Evolutionary conservation across 208 protist genomes (phyloP).

Genomic region (Trypanosoma avium): DNA sequence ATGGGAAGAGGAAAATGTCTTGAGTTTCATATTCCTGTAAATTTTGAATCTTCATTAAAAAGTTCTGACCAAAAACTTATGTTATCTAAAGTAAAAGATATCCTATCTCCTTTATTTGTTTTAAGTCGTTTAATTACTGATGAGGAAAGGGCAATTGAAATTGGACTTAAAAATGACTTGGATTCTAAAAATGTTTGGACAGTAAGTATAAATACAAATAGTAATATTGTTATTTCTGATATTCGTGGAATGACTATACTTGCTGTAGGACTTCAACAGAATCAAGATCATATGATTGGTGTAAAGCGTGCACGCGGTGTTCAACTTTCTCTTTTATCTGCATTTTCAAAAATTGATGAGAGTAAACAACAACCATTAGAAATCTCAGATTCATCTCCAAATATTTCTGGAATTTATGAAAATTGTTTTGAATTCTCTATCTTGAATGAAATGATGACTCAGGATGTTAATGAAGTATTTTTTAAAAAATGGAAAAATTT

Average conservation of each 20-base stretch:
- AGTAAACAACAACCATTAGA: background rate
- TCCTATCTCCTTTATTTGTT: constrained; percentile 56
- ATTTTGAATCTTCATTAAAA: constrained; percentile 47
- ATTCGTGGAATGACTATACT: constrained; percentile 84
- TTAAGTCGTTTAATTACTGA: constrained; percentile 41
- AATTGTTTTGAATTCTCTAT: background rate
- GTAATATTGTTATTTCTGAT: constrained; percentile 73
- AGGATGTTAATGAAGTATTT: constrained; percentile 23
- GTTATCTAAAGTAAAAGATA: constrained; percentile 33
- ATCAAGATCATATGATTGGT: background rate
- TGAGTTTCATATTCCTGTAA: constrained; percentile 69
- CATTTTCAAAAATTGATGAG: constrained; percentile 39
- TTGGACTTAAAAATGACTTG: constrained; percentile 33
- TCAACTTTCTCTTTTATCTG: constrained; percentile 58
- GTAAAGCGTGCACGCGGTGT: constrained; percentile 16
- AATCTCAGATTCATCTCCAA: background rate
- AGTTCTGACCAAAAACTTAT: constrained; percentile 41
- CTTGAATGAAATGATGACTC: constrained; percentile 17
- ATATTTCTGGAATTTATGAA: background rate
- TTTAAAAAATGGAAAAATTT: constrained; percentile 36
- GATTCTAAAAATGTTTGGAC: constrained; percentile 52
- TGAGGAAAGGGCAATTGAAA: constrained; percentile 25
- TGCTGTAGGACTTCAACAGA: constrained; percentile 45
- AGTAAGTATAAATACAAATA: constrained; percentile 36
- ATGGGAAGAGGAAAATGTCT: constrained; percentile 85